These are phyloP conservation scores for Colletotrichum sp. DNA, from an alignment of 2,329 filamentous ascomycete species.

Conservation along the genomic window DNA sequence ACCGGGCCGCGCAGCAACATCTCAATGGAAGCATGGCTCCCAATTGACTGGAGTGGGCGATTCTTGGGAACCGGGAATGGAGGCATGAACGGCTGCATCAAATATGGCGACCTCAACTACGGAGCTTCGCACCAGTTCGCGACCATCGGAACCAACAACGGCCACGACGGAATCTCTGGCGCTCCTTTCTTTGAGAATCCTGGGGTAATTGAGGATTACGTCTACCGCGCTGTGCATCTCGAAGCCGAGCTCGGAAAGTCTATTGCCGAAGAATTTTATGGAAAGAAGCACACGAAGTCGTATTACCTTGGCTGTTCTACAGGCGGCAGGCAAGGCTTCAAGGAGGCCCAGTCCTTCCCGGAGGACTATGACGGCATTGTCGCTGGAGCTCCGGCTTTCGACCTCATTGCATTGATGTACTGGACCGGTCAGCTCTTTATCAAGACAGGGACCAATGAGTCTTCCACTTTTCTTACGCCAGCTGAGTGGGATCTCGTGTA, in stretches of 20 bases:
- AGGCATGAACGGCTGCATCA: conserved; percentile 51
- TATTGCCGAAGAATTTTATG: conserved; percentile 54
- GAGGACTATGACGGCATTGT: conserved; percentile 62
- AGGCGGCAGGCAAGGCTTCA: conserved; percentile 59
- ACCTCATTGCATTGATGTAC: not conserved
- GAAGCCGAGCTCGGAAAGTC: conserved; percentile 54
- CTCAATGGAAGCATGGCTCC: conserved; percentile 56
- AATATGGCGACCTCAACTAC: conserved; percentile 53
- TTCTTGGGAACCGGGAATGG: conserved; percentile 55
- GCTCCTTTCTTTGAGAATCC: conserved; percentile 36
- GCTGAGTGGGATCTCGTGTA: conserved; percentile 2
- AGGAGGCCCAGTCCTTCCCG: conserved; percentile 43
- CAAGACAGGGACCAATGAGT: conserved; percentile 45
- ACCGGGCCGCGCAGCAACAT: conserved; percentile 41
- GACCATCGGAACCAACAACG: conserved; percentile 54
- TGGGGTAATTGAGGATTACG: conserved; percentile 41
- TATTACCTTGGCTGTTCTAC: conserved; percentile 61
- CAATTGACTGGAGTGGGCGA: conserved; percentile 45
- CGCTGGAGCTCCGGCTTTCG: conserved; percentile 47
- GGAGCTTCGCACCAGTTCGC: conserved; percentile 47
- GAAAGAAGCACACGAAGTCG: conserved; percentile 22
- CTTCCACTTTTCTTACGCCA: conserved; percentile 40
- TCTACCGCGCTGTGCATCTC: conserved; percentile 46
- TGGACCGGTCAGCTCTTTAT: conserved; percentile 45
- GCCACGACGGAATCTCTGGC: conserved; percentile 50